Base-by-base conservation (phyloP, 169 alveolate species). In the Plasmodium vinckei region DNA sequence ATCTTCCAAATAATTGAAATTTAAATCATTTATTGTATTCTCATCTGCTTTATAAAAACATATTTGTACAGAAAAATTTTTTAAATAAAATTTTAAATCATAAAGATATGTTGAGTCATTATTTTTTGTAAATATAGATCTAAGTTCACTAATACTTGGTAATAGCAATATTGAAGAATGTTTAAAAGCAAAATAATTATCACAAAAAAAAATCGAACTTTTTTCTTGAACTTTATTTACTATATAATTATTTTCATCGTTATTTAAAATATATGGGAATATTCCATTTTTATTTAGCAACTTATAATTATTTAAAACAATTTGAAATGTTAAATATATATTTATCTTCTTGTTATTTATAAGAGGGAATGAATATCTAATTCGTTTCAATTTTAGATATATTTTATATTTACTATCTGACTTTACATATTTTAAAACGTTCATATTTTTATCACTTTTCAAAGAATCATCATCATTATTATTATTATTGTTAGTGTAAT, bases 51-150 rank as follows among this genome's bases (percentile, higher is more conserved):
- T 71, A 56, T 69, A 61, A 56, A 82, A 33, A 9, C 72, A 67
- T 42, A 82, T 67, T 61, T 69, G 90, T 7, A 82, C 19, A 12
- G 90, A 82, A 49, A 82, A 69, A 19, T 82, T 82, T n/a, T 65
- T 7, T 60, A 82, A 44, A 60, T 61, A 82, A 21, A 82, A 56
- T 23, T 82, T 27, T 25, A 82, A 54, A 33, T 33, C 42, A 51
- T 67, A 25, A 0, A 33, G 60, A 42, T 17, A 21, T 12, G 47
- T 3, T 2, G 54, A 1, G 4, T 61, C 56, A 53, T 21, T 6
- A 25, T 56, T 15, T n/a, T 12, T 39, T 39, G 42, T 25, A 21
- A 54, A 33, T n/a, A 49, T 5, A 3, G 33, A 9, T 15, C 17
- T 67, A 27, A 82, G 39, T 39, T 82, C 90, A 25, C 33, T 71